Evolutionary conservation across 2,329 filamentous ascomycete genomes (phyloP).

Genomic region (Nannizzia gypsea): DNA sequence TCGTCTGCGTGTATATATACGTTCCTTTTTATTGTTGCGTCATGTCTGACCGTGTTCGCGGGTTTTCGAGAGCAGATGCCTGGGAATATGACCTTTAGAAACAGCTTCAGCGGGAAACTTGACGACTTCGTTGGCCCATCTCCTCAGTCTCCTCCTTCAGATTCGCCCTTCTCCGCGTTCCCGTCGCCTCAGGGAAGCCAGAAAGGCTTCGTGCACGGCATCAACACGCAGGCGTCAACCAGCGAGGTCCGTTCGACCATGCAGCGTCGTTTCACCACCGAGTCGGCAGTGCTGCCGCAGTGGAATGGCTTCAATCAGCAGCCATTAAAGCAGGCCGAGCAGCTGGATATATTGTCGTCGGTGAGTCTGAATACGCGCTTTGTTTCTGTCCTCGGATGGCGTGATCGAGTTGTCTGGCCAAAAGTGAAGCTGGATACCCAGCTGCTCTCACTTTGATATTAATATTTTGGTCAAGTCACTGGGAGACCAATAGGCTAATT

Average conservation of each 20-base stretch:
- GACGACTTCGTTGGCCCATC: slow-evolving; percentile 69
- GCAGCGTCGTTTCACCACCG: slow-evolving; percentile 87
- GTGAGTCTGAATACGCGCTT: slow-evolving; percentile 29
- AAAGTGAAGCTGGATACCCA: slow-evolving; percentile 6
- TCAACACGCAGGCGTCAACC: slow-evolving; percentile 39
- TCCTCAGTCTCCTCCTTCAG: slow-evolving; percentile 66
- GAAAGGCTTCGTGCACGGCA: slow-evolving; percentile 38
- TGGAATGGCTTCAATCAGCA: slow-evolving; percentile 50
- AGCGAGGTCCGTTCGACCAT: slow-evolving; percentile 65
- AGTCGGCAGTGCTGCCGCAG: slow-evolving; percentile 71
- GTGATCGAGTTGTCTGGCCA: slow-evolving; percentile 1
- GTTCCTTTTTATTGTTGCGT: background rate
- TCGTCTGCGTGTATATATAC: background rate
- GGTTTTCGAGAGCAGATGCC: slow-evolving; percentile 10
- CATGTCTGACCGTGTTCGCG: slow-evolving; percentile 16
- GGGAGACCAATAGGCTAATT: slow-evolving; percentile 6
- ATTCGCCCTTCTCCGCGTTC: slow-evolving; percentile 61
- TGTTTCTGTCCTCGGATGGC: background rate
- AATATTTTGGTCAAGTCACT: background rate
- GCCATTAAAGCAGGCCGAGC: slow-evolving; percentile 43
- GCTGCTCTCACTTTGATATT: background rate
- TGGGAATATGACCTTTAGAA: slow-evolving; percentile 50
- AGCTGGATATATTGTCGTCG: slow-evolving; percentile 42
- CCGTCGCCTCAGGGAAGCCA: slow-evolving; percentile 60
- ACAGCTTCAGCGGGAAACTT: slow-evolving; percentile 53